Evolutionary conservation across 179 eudicot genomes (phyloP).

Genomic region (Beta macrorhiza): DNA sequence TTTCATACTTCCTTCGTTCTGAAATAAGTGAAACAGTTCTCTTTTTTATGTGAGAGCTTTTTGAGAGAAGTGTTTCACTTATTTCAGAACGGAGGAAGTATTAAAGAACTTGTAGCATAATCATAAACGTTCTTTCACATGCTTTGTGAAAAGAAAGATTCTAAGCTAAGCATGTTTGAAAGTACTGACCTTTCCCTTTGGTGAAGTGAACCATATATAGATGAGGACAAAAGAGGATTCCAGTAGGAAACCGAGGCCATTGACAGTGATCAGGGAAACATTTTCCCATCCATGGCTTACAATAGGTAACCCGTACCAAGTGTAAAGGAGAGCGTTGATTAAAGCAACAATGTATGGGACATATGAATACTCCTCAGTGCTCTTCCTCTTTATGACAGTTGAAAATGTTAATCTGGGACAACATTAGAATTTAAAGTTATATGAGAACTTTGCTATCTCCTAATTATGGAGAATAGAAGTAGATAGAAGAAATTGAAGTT

Average conservation of each 20-base stretch:
- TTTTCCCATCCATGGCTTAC: conserved; percentile 74
- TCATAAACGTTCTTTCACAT: background rate
- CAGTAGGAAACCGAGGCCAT: conserved; percentile 59
- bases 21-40: no score
- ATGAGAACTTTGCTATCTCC: background rate
- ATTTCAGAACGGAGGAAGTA: no score
- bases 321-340: conserved; percentile 52
- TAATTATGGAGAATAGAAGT: background rate
- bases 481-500: background rate
- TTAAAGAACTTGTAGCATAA: background rate
- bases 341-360: conserved; percentile 69
- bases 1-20: no score
- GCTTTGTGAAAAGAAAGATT: background rate
- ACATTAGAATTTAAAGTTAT: conserved; percentile 10
- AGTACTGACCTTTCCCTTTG: conserved; percentile 53
- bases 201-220: conserved; percentile 59
- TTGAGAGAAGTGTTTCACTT: no score
- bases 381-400: conserved; percentile 59
- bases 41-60: no score
- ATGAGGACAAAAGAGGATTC: conserved; percentile 59
- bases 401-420: conserved; percentile 59
- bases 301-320: conserved; percentile 87
- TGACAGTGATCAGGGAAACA: conserved; percentile 52
- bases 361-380: conserved; percentile 63
- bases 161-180: background rate